phyloP scores from a whole-genome alignment of 805 yeast genomes.

The Ogataea allantospora region DNA sequence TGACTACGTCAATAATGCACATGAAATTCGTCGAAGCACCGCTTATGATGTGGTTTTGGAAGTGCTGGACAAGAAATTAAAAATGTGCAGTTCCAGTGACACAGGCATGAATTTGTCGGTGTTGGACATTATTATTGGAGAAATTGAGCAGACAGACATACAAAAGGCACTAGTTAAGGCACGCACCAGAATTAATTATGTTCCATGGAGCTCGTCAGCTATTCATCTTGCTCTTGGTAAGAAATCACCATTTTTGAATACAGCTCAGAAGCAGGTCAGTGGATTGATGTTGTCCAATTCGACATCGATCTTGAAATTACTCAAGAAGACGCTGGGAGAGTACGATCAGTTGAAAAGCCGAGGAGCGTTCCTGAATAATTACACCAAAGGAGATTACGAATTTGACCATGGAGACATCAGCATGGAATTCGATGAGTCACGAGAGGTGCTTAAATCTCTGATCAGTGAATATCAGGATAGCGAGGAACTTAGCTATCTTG shows the following conservation, averaged over 20 bases:
- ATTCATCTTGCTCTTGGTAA: constrained; percentile 76
- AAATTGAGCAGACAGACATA: constrained; percentile 66
- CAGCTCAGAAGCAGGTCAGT: constrained; percentile 50
- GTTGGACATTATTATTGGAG: constrained; percentile 67
- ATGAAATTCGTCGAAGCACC: constrained; percentile 63
- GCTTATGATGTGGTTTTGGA: constrained; percentile 86
- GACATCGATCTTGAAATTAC: constrained; percentile 66
- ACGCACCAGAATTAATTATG: constrained; percentile 67
- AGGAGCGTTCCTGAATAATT: constrained; percentile 81
- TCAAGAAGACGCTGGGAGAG: constrained; percentile 66
- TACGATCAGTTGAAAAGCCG: constrained; percentile 78
- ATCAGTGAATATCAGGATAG: constrained; percentile 47
- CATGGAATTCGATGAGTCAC: constrained; percentile 46
- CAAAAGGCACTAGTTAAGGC: constrained; percentile 65
- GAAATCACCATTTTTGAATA: constrained; percentile 57
- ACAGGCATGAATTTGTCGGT: constrained; percentile 59
- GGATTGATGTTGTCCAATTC: constrained; percentile 86
- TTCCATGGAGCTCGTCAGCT: constrained; percentile 82
- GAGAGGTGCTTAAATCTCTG: constrained; percentile 44
- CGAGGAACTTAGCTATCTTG: constrained; percentile 43
- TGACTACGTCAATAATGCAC: constrained; percentile 56
- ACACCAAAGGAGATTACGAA: constrained; percentile 49
- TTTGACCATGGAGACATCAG: constrained; percentile 45
- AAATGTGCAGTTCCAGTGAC: constrained; percentile 56
- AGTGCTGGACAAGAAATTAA: constrained; percentile 70